A percentile compares a stretch with the other conserved stretches of the same genome.
phyloP scores from a whole-genome alignment of 2,329 filamentous ascomycete genomes.

The Cordyceps fumosorosea region DNA sequence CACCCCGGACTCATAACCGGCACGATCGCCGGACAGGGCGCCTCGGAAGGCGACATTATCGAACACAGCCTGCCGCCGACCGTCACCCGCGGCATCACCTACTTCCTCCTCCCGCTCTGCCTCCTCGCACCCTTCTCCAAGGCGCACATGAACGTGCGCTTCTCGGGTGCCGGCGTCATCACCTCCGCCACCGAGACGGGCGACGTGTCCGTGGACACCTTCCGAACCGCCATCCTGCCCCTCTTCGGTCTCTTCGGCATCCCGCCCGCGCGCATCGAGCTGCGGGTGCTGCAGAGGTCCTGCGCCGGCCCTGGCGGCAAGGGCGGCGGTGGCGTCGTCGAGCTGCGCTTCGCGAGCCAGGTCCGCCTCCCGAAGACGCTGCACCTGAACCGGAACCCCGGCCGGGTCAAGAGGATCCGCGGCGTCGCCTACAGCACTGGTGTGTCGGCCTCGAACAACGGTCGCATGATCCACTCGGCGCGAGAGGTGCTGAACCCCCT shows the following conservation, averaged over 20 bases:
- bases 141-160: slow-evolving; percentile 79
- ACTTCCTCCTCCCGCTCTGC: slow-evolving; percentile 85
- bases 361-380: slow-evolving; percentile 89
- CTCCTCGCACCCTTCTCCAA: slow-evolving; percentile 92
- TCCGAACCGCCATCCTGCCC: slow-evolving; percentile 86
- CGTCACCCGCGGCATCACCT: slow-evolving; percentile 77
- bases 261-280: slow-evolving; percentile 68
- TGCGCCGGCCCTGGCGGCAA: slow-evolving; percentile 68
- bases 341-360: slow-evolving; percentile 88
- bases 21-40: slow-evolving; percentile 67
- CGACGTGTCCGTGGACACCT: slow-evolving; percentile 86
- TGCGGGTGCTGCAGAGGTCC: slow-evolving; percentile 73
- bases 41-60: slow-evolving; percentile 65
- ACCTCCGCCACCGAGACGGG: slow-evolving; percentile 77
- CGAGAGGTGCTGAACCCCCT: slow-evolving; percentile 81
- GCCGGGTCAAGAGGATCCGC: slow-evolving; percentile 78
- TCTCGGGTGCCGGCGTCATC: slow-evolving; percentile 87
- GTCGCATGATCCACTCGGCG: slow-evolving; percentile 87
- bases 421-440: slow-evolving; percentile 93
- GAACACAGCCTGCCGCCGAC: slow-evolving; percentile 72
- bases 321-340: slow-evolving; percentile 86
- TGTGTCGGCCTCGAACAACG: slow-evolving; percentile 88
- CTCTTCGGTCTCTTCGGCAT: slow-evolving; percentile 90
- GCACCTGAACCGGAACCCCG: slow-evolving; percentile 74
- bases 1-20: slow-evolving; percentile 89